Conservation (phyloP, 257 asterid species). For the Oldenlandia corymbosa region DNA sequence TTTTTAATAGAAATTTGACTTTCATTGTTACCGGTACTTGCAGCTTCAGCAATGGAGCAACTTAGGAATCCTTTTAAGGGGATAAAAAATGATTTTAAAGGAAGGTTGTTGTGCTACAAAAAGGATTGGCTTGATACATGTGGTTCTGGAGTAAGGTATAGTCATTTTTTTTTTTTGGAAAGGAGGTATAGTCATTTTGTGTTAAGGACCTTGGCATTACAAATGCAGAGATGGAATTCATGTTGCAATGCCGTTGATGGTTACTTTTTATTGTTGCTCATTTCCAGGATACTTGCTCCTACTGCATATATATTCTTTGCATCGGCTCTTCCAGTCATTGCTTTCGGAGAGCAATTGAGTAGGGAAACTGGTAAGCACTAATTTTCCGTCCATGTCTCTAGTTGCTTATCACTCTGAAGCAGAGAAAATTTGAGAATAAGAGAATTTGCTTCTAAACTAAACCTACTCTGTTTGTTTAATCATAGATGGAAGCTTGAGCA, state of each 20-base stretch:
- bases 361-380: constrained; percentile 66
- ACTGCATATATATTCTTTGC: constrained; percentile 87
- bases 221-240: not conserved
- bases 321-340: constrained; percentile 90
- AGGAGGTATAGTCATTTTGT: not conserved
- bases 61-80: constrained; percentile 36
- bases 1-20: not conserved
- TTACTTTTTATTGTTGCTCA: constrained; percentile 7
- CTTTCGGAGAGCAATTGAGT: constrained; percentile 87
- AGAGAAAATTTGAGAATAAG: not conserved
- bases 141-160: constrained; percentile 65
- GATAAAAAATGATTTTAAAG: constrained; percentile 31
- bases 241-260: not conserved
- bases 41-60: constrained; percentile 30
- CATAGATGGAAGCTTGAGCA: constrained; percentile 75
- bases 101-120: constrained; percentile 41
- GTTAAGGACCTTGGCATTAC: not conserved
- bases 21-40: constrained; percentile 3
- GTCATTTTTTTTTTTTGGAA: no score
- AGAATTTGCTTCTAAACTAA: not conserved
- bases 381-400: not conserved
- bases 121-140: constrained; percentile 39
- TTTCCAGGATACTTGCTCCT: constrained; percentile 83
- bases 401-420: not conserved
- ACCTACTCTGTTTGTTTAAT: constrained; percentile 2